Evolutionary conservation across 345 rosid genomes (phyloP).

Genomic region (Eucalyptus melliodora): DNA sequence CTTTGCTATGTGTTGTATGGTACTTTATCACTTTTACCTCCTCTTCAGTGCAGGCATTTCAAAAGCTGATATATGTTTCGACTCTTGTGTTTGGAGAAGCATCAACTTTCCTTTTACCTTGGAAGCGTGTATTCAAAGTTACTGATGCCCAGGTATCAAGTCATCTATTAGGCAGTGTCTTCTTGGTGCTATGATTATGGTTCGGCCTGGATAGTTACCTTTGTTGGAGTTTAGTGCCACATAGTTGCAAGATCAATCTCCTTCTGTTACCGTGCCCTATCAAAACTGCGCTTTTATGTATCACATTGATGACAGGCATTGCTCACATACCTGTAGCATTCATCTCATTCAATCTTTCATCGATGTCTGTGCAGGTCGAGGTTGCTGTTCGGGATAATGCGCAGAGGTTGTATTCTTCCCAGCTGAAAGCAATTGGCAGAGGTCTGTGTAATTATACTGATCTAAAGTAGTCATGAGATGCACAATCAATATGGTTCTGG

Average conservation of each 20-base stretch:
- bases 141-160: slow-evolving; percentile 79
- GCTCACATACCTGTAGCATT: neutral
- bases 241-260: neutral
- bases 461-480: neutral
- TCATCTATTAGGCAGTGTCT: neutral
- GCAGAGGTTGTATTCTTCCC: slow-evolving; percentile 63
- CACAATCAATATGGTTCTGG: neutral
- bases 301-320: neutral
- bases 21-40: slow-evolving; percentile 48
- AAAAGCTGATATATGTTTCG: slow-evolving; percentile 93
- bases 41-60: slow-evolving; percentile 98
- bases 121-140: slow-evolving; percentile 95
- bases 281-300: neutral
- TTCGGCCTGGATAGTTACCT: neutral
- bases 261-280: neutral
- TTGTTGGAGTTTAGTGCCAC: neutral
- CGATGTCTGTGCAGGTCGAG: slow-evolving; percentile 44
- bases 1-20: neutral
- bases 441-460: slow-evolving; percentile 24
- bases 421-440: slow-evolving; percentile 59
- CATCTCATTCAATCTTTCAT: neutral
- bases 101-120: slow-evolving; percentile 86
- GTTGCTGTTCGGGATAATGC: slow-evolving; percentile 97
- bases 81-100: slow-evolving; percentile 96
- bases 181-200: neutral